These are phyloP conservation scores for Osmanthus fragrans DNA, from an alignment of 257 asterid genomes.

Conservation along the genomic window DNA sequence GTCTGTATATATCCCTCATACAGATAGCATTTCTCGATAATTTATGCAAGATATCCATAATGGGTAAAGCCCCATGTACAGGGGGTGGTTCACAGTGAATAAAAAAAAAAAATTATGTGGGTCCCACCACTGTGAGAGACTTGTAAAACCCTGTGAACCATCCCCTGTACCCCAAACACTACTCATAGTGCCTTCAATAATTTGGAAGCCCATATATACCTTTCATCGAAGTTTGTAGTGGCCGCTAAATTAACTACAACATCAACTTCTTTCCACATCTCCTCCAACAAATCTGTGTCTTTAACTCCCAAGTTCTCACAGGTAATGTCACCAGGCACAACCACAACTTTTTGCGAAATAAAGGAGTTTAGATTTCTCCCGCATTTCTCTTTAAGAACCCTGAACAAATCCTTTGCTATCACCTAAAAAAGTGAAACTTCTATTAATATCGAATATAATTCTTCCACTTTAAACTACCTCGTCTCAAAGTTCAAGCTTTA, in stretches of 20 bases:
- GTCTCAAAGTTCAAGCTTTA: not conserved
- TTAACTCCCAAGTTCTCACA: slow-evolving; percentile 70
- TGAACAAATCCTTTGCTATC: slow-evolving; percentile 65
- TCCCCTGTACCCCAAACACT: too few relatives aligned
- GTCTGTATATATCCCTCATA: too few relatives aligned
- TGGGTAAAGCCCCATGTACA: too few relatives aligned
- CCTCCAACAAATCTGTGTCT: slow-evolving; percentile 49
- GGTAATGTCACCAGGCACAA: slow-evolving; percentile 79
- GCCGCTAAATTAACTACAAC: slow-evolving; percentile 89
- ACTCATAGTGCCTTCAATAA: too few relatives aligned
- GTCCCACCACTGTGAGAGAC: too few relatives aligned
- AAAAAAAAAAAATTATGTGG: too few relatives aligned
- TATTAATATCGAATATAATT: too few relatives aligned
- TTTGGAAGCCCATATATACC: slow-evolving; percentile 33
- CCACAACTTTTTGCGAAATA: slow-evolving; percentile 46
- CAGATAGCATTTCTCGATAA: too few relatives aligned
- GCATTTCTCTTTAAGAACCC: slow-evolving; percentile 56
- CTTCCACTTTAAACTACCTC: not conserved
- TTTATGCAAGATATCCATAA: not conserved
- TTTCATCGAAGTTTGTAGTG: slow-evolving; percentile 85
- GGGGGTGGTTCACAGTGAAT: too few relatives aligned
- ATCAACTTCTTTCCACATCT: slow-evolving; percentile 70
- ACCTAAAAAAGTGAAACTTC: slow-evolving; percentile 33
- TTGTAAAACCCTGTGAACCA: too few relatives aligned
- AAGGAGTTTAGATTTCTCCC: slow-evolving; percentile 43